Conservation (phyloP, 768 basidiomycete genomes). For the Pholiota microspora region DNA sequence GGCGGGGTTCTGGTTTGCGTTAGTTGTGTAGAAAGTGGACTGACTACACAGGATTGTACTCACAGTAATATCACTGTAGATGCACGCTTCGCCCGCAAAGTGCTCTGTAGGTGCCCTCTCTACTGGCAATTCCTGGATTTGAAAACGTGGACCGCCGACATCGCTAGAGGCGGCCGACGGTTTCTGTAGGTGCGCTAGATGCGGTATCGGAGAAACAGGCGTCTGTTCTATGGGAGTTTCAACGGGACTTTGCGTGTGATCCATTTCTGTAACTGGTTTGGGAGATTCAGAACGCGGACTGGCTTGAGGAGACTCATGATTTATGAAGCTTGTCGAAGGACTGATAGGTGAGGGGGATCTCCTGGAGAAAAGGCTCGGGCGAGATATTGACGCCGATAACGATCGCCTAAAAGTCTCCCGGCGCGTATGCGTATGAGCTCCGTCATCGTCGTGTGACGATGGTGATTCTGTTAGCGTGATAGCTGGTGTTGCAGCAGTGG, state of each 20-base stretch:
- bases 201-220: background rate
- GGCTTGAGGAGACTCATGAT: background rate
- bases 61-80: conserved; percentile 56
- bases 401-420: background rate
- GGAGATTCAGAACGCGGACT: background rate
- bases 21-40: background rate
- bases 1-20: conserved; percentile 26
- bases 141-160: conserved; percentile 35
- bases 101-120: conserved; percentile 19
- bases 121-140: conserved; percentile 10
- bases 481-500: background rate
- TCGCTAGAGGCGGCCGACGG: conserved; percentile 24
- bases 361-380: background rate
- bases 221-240: background rate
- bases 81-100: conserved; percentile 57
- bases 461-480: conserved; percentile 1
- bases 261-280: background rate
- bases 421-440: background rate
- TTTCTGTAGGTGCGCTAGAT: background rate
- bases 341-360: background rate
- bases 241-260: background rate
- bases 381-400: background rate
- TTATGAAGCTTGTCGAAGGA: background rate
- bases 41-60: conserved; percentile 8
- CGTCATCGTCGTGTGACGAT: background rate